A percentile compares a stretch with the other conserved stretches of the same genome.
These are phyloP conservation scores for Penstemon eatonii DNA, from an alignment of 257 asterid species.

Conservation along the genomic window DNA sequence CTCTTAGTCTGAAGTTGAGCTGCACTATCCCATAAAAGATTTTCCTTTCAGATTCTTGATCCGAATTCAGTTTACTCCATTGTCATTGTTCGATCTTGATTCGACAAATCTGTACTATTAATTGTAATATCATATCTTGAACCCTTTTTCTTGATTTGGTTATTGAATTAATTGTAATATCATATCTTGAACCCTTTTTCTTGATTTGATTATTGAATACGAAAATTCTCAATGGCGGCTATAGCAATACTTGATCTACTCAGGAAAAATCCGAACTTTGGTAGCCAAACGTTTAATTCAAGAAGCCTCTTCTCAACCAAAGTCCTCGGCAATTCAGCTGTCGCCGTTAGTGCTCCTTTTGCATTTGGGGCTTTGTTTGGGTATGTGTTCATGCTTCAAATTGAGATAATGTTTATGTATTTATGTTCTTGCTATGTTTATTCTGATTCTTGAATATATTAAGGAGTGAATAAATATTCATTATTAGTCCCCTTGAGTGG, in stretches of 20 bases:
- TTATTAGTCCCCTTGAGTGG: too few relatives aligned
- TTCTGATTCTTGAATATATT: too few relatives aligned
- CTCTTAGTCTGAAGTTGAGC: too few relatives aligned
- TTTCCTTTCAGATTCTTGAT: too few relatives aligned
- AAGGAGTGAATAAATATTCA: too few relatives aligned
- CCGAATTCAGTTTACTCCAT: too few relatives aligned
- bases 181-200: constrained; percentile 7
- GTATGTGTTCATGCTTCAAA: constrained; percentile 24
- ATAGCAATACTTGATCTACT: constrained; percentile 61
- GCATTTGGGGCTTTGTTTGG: constrained; percentile 60
- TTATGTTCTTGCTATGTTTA: too few relatives aligned
- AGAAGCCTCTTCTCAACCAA: constrained; percentile 49
- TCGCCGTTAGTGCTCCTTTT: constrained; percentile 55
- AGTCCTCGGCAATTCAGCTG: constrained; percentile 41
- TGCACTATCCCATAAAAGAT: too few relatives aligned
- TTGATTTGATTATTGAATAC: constrained; percentile 11
- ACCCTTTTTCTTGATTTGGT: constrained; percentile 20
- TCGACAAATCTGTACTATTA: too few relatives aligned
- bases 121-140: neutral
- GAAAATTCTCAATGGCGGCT: constrained; percentile 50
- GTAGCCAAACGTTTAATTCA: constrained; percentile 46
- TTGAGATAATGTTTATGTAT: too few relatives aligned
- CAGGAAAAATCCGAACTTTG: constrained; percentile 52
- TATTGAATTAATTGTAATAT: neutral
- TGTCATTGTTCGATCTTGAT: too few relatives aligned